phyloP scores from a whole-genome alignment of 768 basidiomycete species.

The Grammothele lineata region DNA sequence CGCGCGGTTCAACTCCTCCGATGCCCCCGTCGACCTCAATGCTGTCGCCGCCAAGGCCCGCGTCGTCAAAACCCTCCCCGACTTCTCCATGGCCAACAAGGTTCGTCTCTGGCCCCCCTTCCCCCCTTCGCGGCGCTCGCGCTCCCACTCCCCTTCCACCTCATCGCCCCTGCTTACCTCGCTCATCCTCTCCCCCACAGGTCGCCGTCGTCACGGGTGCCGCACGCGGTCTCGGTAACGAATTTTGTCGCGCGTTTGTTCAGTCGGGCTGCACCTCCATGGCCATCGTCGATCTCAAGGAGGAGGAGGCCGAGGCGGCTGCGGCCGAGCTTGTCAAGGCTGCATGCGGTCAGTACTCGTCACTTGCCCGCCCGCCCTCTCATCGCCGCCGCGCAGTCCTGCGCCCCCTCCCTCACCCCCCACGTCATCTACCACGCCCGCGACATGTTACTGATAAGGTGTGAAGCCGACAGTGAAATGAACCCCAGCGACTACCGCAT shows the following conservation, averaged over 20 bases:
- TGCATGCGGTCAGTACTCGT: constrained; percentile 49
- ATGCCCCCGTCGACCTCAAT: constrained; percentile 9
- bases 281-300: constrained; percentile 79
- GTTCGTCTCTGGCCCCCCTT: constrained; percentile 29
- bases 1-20: constrained; percentile 18
- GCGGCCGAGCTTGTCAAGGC: constrained; percentile 60
- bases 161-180: constrained; percentile 6
- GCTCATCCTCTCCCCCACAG: constrained; percentile 34
- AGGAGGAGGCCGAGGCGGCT: constrained; percentile 60
- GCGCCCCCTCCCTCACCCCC: neutral
- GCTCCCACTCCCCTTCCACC: neutral
- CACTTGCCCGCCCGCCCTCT: constrained; percentile 6
- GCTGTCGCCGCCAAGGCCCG: constrained; percentile 20
- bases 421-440: too few species aligned
- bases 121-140: too few species aligned
- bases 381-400: too few species aligned
- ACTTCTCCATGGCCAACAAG: constrained; percentile 79
- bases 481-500: constrained; percentile 56
- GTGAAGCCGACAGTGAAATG: constrained; percentile 51
- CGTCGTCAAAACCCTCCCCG: constrained; percentile 52
- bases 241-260: constrained; percentile 88
- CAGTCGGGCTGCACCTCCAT: constrained; percentile 81
- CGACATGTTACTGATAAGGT: constrained; percentile 26
- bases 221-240: constrained; percentile 84
- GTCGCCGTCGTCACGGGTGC: constrained; percentile 93